phyloP scores from a whole-genome alignment of 768 basidiomycete genomes.

The Termitomyces sp. region DNA sequence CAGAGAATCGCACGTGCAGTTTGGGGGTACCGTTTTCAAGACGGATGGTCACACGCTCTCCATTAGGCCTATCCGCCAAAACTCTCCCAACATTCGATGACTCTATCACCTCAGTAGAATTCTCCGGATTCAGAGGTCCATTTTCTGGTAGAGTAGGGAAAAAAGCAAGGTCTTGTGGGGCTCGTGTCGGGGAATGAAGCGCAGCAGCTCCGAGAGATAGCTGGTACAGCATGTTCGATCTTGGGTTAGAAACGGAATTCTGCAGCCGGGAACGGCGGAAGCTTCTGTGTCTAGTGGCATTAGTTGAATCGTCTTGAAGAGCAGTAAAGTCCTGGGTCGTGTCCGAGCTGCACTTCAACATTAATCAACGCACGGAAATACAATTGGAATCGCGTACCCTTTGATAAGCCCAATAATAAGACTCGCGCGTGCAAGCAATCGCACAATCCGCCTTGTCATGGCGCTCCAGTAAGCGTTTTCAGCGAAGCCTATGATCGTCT shows the following conservation, averaged over 20 bases:
- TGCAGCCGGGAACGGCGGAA: slow-evolving; percentile 30
- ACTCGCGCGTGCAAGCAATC: slow-evolving; percentile 46
- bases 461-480: slow-evolving; percentile 44
- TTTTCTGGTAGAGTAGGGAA: slow-evolving; percentile 4
- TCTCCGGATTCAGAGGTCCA: slow-evolving; percentile 11
- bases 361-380: neutral
- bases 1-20: slow-evolving; percentile 52
- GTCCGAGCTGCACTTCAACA: slow-evolving; percentile 38
- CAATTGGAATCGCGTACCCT: slow-evolving; percentile 45
- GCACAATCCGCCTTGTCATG: slow-evolving; percentile 52
- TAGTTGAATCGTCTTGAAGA: slow-evolving; percentile 33
- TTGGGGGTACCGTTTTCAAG: slow-evolving; percentile 41
- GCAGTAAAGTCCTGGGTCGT: slow-evolving; percentile 44
- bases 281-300: slow-evolving; percentile 5
- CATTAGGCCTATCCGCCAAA: neutral
- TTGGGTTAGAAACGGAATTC: slow-evolving; percentile 49
- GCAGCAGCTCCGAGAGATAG: slow-evolving; percentile 39
- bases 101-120: slow-evolving; percentile 18
- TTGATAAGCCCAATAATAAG: slow-evolving; percentile 60
- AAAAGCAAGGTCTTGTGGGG: slow-evolving; percentile 11
- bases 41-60: slow-evolving; percentile 45
- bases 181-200: slow-evolving; percentile 30
- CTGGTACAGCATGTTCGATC: slow-evolving; percentile 47
- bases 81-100: neutral
- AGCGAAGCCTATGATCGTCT: slow-evolving; percentile 61